Conservation (phyloP, 2,329 filamentous ascomycete genomes). For the Dothistroma septosporum region DNA sequence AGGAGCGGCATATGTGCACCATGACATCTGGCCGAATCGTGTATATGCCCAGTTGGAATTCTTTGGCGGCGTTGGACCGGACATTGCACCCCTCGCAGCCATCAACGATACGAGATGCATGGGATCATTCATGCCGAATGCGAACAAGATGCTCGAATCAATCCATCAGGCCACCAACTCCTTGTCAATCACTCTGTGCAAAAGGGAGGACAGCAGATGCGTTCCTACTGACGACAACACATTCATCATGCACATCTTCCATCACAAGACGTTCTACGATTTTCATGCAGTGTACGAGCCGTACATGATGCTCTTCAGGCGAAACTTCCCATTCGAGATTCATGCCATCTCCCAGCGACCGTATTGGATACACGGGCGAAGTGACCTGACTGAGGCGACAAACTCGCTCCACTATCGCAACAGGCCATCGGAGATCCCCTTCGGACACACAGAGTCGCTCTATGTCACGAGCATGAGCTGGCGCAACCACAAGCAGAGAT, state of each 20-base stretch:
- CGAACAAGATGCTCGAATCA: conserved; percentile 32
- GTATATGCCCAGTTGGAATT: conserved; percentile 45
- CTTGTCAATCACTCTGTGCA: conserved; percentile 53
- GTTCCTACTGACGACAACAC: conserved; percentile 47
- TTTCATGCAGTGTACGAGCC: conserved; percentile 55
- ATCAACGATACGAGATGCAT: conserved; percentile 47
- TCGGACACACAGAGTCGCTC: conserved; percentile 50
- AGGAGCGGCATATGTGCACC: conserved; percentile 49
- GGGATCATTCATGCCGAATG: conserved; percentile 35
- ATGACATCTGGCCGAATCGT: conserved; percentile 51
- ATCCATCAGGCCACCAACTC: conserved; percentile 60
- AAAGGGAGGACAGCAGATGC: conserved; percentile 46
- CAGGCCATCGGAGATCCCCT: conserved; percentile 22
- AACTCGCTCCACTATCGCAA: conserved; percentile 8
- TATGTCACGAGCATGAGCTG: conserved; percentile 57
- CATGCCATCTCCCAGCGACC: conserved; percentile 50
- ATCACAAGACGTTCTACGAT: conserved; percentile 50
- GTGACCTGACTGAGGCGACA: conserved; percentile 29
- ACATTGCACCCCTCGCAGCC: conserved; percentile 43
- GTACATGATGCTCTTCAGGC: conserved; percentile 51
- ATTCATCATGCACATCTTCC: conserved; percentile 53
- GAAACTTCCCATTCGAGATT: conserved; percentile 48
- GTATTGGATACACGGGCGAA: conserved; percentile 54
- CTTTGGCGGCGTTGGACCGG: conserved; percentile 46
- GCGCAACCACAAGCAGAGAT: conserved; percentile 46